Percentiles rank a stretch among this genome's conserved stretches.
These are phyloP conservation scores for Bathelium albidoporum DNA, from an alignment of 495 filamentous ascomycete species.

Conservation along the genomic window DNA sequence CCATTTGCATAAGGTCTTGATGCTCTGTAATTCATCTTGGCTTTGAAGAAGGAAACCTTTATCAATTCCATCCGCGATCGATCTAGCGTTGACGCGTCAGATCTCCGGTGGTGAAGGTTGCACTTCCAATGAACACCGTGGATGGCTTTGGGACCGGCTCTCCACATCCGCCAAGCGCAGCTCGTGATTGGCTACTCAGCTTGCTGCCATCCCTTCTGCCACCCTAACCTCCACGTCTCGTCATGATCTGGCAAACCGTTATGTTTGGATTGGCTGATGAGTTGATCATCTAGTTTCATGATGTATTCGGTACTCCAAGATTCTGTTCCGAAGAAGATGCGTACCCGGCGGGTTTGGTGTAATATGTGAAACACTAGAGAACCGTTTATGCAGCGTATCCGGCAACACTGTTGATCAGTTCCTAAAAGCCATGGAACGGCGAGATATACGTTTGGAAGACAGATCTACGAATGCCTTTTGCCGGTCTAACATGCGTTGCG, in stretches of 20 bases:
- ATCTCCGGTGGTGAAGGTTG: neutral
- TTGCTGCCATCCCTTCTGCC: neutral
- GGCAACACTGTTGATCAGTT: too few species aligned
- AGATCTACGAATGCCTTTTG: too few species aligned
- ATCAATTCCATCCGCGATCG: too few species aligned
- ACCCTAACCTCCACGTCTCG: conserved; percentile 1
- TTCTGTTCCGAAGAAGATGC: neutral
- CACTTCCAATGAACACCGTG: neutral
- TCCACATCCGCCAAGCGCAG: neutral
- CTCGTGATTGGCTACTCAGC: neutral
- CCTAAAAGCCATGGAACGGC: too few species aligned
- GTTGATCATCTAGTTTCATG: neutral
- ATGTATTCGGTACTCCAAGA: neutral
- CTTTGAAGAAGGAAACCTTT: too few species aligned
- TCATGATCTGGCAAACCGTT: neutral
- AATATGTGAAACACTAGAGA: neutral
- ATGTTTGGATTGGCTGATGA: neutral
- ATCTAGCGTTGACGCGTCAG: too few species aligned
- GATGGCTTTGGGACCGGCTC: neutral
- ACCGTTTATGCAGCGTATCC: too few species aligned
- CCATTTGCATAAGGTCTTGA: too few species aligned
- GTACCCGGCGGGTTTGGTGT: neutral
- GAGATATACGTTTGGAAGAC: too few species aligned
- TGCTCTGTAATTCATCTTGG: too few species aligned
- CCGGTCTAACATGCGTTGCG: too few species aligned